Base-by-base conservation (phyloP, 2,329 filamentous ascomycete species). In the Alternaria rosae region DNA sequence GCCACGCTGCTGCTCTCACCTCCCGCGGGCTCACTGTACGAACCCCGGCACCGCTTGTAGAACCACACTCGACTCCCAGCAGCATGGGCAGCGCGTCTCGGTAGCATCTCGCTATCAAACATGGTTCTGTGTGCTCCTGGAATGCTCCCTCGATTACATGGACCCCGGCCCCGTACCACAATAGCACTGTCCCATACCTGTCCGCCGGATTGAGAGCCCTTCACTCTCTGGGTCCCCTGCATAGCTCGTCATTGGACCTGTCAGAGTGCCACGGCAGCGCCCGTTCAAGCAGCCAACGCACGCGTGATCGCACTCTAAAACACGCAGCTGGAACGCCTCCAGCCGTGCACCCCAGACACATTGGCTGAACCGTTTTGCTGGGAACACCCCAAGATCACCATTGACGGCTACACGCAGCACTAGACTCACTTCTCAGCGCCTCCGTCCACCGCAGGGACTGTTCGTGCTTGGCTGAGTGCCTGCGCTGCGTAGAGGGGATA, bases 281-380 rank as follows among this genome's bases (percentile, higher is more conserved):
- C 72, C 71, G 67, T 74, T 72, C 69, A 66, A 74, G 66, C 72
- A 75, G 75, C 73, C 74, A 76, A 59, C 73, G 69, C 77, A 79
- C 78, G 78, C 78, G 76, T 80, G 77, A 79, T 78, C 73, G 75
- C 75, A 72, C 66, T 72, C 70, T 72, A 68, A 80, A 78, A 79
- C 78, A 77, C 74, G 69, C 75, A 74, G 74, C 76, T 79, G 77
- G 77, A 75, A 77, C 75, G 72, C 68, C 70, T 63, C 73, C 66
- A 69, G 65, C 73, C 71, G 73, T 73, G 71, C 66, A 57, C 68
- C 53, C 66, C 52, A 66, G 66, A 65, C 65, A 70, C 75, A 79
- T 79, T 80, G 78, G 75, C 71, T 71, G 76, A 70, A 54, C 78
- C 78, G 70, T 71, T 74, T 64, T 62, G 54, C 70, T 66, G 78